Conservation (phyloP, 129 eudicot species). For the Chrysanthemum lavandulifolium region DNA sequence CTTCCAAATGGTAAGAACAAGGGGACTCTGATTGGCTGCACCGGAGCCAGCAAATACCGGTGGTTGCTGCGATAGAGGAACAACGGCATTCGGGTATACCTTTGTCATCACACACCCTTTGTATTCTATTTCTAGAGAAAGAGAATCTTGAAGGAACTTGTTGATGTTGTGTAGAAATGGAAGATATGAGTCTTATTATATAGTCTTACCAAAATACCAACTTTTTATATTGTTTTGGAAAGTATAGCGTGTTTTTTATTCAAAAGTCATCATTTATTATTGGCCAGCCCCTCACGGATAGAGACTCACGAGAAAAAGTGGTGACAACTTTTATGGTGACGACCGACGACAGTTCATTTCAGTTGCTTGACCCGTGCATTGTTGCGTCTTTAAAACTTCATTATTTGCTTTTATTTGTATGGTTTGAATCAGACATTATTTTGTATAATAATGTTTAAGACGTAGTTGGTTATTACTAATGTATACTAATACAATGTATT, state of each 20-base stretch:
- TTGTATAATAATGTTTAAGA: no score
- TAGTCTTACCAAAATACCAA: no score
- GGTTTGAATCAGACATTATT: no score
- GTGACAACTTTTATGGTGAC: neutral
- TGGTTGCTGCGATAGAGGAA: neutral
- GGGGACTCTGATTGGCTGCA: neutral
- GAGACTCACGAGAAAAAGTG: neutral
- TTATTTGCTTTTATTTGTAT: neutral
- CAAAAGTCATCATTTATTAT: neutral
- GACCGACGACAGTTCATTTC: neutral
- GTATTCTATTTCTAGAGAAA: constrained; percentile 6
- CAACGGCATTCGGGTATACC: constrained; percentile 32
- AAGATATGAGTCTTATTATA: neutral
- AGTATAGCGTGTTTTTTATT: neutral
- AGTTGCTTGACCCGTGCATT: constrained; percentile 29
- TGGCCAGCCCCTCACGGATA: neutral
- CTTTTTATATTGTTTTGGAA: neutral
- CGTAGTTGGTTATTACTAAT: no score
- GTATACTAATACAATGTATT: no score
- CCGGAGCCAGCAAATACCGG: neutral
- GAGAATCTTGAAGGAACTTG: neutral
- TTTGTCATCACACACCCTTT: constrained; percentile 22
- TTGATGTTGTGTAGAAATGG: neutral
- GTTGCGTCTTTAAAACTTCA: constrained; percentile 26
- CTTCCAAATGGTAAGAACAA: constrained; percentile 67